Evolutionary conservation across 192 early-diverging fungal species (phyloP), one percentile per base, ranked within the genome.

Genomic region (Mortierella claussenii): DNA sequence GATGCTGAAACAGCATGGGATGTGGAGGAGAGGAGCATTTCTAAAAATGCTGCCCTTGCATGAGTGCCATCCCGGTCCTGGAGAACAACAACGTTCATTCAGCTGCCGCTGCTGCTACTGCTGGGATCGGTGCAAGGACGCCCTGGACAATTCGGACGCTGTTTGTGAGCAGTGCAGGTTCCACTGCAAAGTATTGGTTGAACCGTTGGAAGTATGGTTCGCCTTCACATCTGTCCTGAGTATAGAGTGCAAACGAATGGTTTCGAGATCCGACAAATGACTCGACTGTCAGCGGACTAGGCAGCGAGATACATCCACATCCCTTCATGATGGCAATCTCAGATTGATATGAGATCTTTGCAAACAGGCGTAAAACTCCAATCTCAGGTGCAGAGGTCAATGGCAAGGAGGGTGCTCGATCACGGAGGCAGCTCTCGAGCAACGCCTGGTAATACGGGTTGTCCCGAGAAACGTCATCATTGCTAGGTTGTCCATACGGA

Each of bases 221-320:
- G 11, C 52, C 53, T 15, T 56, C 17, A 47, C 60, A 70, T 21
- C 34, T 13, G 9, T 3, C 26, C n/a, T 20, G 15, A 3, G 53
- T 48, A 13, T 63, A 62, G 21, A 70, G 43, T 17, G 43, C 33
- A 55, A 70, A 62, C 8, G 53, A 55, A 23, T 70, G 60, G 34
- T 70, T 63, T 46, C 33, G 42, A 15, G 68, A 70, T 28, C 53
- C 68, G 60, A 62, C 60, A 70, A 62, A 70, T 2, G 68, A 70
- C 42, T 62, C 48, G 23, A 62, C 40, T 7, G 32, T 32, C 30
- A 58, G 24, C 37, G 51, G 67, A 56, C 43, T 61, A 47, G 55
- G 31, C 10, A 70, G 52, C 2, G 31, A 1, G 30, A 70, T 34
- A 33, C 68, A 70, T 40, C 60, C 68, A 49, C 68, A 70, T 55